phyloP scores from a whole-genome alignment of 768 basidiomycete species.

The Galerina sulciceps region DNA sequence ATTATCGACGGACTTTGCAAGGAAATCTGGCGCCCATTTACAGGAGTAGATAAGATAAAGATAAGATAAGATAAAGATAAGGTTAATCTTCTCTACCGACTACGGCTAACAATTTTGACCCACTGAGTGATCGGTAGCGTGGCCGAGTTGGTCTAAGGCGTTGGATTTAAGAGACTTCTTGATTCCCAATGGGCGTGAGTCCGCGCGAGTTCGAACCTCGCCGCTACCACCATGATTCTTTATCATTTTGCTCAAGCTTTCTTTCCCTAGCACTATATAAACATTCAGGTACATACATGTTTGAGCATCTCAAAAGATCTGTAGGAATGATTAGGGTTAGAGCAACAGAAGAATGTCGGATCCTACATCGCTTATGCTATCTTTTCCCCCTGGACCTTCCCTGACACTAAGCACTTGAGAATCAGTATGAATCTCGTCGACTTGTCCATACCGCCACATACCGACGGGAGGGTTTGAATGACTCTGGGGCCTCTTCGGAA shows the following conservation, averaged over 20 bases:
- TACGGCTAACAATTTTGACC: not conserved
- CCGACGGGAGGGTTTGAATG: constrained; percentile 74
- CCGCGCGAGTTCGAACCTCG: constrained; percentile 94
- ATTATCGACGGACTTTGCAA: not conserved
- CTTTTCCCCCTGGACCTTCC: constrained; percentile 69
- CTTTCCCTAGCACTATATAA: not conserved
- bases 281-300: not conserved
- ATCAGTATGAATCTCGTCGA: constrained; percentile 5
- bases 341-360: not conserved
- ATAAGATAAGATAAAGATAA: too few species aligned
- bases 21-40: constrained; percentile 8
- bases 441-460: constrained; percentile 26
- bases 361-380: constrained; percentile 54
- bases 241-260: constrained; percentile 1
- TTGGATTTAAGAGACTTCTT: constrained; percentile 79
- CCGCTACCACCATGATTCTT: constrained; percentile 61
- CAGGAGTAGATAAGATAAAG: not conserved
- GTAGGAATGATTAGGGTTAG: not conserved
- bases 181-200: constrained; percentile 83
- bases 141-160: constrained; percentile 93
- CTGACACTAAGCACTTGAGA: constrained; percentile 52
- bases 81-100: too few species aligned
- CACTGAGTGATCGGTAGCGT: constrained; percentile 49
- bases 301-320: constrained; percentile 31
- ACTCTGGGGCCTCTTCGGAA: constrained; percentile 40